Evolutionary conservation across 2,329 filamentous ascomycete genomes (phyloP).

Genomic region (Cadophora malorum): DNA sequence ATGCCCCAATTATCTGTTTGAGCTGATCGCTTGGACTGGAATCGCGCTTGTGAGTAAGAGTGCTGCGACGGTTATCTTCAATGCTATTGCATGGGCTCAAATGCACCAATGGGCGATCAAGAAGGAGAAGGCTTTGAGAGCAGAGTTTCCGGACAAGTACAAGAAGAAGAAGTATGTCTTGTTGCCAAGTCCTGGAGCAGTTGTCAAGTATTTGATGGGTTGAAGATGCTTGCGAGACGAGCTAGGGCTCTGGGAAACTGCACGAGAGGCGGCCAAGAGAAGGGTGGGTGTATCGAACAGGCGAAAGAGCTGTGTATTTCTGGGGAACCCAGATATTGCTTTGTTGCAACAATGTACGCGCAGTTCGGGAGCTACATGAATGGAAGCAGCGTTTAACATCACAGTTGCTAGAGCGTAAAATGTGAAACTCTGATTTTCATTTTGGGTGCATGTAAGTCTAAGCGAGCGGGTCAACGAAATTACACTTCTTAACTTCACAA

Average conservation of each 20-base stretch:
- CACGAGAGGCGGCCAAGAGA: neutral
- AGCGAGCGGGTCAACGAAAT: no score
- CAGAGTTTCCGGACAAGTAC: slow-evolving; percentile 91
- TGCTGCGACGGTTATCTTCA: slow-evolving; percentile 79
- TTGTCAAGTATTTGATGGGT: slow-evolving; percentile 30
- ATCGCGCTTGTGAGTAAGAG: slow-evolving; percentile 81
- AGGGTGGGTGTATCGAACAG: neutral
- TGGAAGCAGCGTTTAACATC: no score
- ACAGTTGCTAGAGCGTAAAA: no score
- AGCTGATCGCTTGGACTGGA: slow-evolving; percentile 84
- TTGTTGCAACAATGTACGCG: no score
- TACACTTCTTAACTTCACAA: no score
- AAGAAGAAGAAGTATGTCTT: slow-evolving; percentile 90
- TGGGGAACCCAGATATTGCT: no score
- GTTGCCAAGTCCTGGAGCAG: slow-evolving; percentile 49
- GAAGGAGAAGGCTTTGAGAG: slow-evolving; percentile 90
- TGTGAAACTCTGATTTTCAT: no score
- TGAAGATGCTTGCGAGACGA: neutral
- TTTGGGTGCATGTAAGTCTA: no score
- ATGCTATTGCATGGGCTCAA: slow-evolving; percentile 72
- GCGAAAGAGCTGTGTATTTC: no score
- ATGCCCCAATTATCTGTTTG: slow-evolving; percentile 97
- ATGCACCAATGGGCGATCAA: slow-evolving; percentile 90
- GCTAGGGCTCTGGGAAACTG: neutral
- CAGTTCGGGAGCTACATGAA: no score